Evolutionary conservation across 2,329 filamentous ascomycete species (phyloP), one percentile per base, ranked within the genome.

Genomic region (Fusarium gaditjirri): DNA sequence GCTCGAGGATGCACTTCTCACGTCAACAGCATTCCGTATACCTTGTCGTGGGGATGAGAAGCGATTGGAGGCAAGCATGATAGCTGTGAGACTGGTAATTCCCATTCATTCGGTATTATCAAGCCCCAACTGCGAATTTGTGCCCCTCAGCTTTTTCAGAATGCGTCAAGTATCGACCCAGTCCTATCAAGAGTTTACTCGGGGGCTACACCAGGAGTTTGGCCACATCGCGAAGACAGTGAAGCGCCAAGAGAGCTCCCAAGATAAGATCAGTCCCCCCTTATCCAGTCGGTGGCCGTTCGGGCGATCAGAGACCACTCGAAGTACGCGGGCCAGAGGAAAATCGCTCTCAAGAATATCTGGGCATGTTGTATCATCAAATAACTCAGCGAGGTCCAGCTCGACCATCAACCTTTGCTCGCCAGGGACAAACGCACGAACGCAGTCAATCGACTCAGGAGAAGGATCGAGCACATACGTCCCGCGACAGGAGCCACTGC

Each of bases 111-210:
- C 85, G 21, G 85, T 84, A 38, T 79, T 88, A 13, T 81, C 82
- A 5, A 85, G 86, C 27, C 81, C 86, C 3, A 84, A 85, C 33
- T 87, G 88, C 75, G 84, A 86, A 61, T 91, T 92, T 71, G 84
- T 87, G 3, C 90, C 91, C 0, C 81, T 93, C 35, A 86, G 82
- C 47, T 89, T 93, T 71, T 93, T 93, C 82, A 90, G 88, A 71
- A 83, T 87, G 12, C 90, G 91, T 64, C 92, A 93, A 78, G 86
- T 91, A 68, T 85, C 89, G 0, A 87, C 90, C 73, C 83, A 85
- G 1, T 87, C 89, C 70, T 86, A 90, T 47, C 84, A 88, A 8
- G 86, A 85, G 5, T 93, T 93, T 74, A 85, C 87, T 3, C 86
- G 88, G 62, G 85, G 86, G 36, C 84, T 91, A 5, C 87, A 90